A percentile compares a stretch with the other conserved stretches of the same genome.
Conservation (phyloP, 306 rosid genomes). For the Benincasa hispida region DNA sequence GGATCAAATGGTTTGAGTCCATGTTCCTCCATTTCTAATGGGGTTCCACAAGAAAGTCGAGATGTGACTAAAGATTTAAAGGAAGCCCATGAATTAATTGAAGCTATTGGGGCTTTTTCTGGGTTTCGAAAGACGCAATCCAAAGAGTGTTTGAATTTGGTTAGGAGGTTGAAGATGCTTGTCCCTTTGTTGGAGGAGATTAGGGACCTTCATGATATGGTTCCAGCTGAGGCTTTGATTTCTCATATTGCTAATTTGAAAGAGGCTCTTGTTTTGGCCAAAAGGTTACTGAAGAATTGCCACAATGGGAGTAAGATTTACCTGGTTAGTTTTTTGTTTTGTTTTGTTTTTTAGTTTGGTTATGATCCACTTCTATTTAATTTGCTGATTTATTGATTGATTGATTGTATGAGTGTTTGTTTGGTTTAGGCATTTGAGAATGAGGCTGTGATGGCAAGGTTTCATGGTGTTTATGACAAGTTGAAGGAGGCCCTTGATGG, state of each 20-base stretch:
- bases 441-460: conserved; percentile 55
- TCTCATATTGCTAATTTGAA: conserved; percentile 23
- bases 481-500: conserved; percentile 38
- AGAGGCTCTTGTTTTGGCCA: conserved; percentile 39
- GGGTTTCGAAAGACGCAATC: conserved; percentile 34
- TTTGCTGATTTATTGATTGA: background rate
- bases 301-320: conserved; percentile 65
- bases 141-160: conserved; percentile 51
- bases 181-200: conserved; percentile 64
- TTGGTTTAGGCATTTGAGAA: conserved; percentile 49
- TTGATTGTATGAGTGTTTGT: background rate
- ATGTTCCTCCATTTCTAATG: background rate
- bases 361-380: background rate
- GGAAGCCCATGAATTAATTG: conserved; percentile 24
- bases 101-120: conserved; percentile 30
- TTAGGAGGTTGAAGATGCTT: conserved; percentile 58
- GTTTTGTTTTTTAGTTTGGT: background rate
- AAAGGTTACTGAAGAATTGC: conserved; percentile 46
- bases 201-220: conserved; percentile 24
- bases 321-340: conserved; percentile 26
- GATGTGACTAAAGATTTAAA: conserved; percentile 26
- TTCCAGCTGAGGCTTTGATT: conserved; percentile 9
- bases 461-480: conserved; percentile 45
- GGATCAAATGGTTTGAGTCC: background rate
- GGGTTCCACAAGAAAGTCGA: conserved; percentile 8